Percentiles rank a stretch among this genome's conserved stretches.
Conservation (phyloP, 371 early-diverging fungal genomes). For the Actinomortierella ambigua region DNA sequence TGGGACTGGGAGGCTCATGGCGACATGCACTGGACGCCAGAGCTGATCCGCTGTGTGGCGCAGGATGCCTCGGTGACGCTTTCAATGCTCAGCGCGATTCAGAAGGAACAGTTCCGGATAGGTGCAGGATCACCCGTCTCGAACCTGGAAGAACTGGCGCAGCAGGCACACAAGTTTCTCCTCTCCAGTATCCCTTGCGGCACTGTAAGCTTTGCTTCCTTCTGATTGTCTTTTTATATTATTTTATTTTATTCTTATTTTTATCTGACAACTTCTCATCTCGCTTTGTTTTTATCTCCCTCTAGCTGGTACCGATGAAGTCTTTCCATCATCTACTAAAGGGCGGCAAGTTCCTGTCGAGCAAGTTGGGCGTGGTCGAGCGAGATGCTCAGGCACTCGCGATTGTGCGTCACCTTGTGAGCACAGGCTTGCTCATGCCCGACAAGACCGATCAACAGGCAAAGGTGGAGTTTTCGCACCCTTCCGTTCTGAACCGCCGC, state of each 20-base stretch:
- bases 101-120: constrained; percentile 15
- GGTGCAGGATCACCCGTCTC: constrained; percentile 17
- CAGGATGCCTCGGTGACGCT: constrained; percentile 40
- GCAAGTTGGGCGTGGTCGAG: constrained; percentile 7
- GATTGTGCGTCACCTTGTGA: constrained; percentile 27
- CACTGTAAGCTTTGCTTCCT: constrained; percentile 30
- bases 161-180: constrained; percentile 18
- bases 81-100: constrained; percentile 24
- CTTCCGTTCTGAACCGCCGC: constrained; percentile 20
- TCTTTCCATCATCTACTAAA: constrained; percentile 40
- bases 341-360: constrained; percentile 19
- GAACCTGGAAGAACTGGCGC: not conserved
- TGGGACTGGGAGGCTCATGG: constrained; percentile 47
- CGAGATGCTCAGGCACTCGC: constrained; percentile 44
- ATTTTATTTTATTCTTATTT: not conserved
- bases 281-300: not conserved
- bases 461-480: not conserved
- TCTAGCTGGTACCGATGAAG: constrained; percentile 27
- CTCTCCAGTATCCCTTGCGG: constrained; percentile 38
- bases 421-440: constrained; percentile 9
- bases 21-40: constrained; percentile 23
- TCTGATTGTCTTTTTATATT: not conserved
- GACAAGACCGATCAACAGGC: constrained; percentile 22
- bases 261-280: not conserved
- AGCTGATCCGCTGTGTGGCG: constrained; percentile 33